Evolutionary conservation across 225 moss, liverwort and hornwort genomes (phyloP), one percentile per base, ranked within the genome.

Genomic region (Marchantia paleacea): DNA sequence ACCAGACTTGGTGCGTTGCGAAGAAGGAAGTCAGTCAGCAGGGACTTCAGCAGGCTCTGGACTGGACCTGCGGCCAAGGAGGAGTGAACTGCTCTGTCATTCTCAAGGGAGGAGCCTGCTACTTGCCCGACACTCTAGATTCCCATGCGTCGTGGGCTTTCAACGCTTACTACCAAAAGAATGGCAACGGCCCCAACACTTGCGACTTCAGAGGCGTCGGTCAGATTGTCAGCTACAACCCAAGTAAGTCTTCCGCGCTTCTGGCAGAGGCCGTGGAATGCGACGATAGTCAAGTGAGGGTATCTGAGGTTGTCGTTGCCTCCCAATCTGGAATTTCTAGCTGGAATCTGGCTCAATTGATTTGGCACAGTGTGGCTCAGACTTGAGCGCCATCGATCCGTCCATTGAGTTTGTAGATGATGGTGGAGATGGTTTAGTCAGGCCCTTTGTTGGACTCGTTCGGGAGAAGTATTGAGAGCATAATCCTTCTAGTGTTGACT

Each of bases 1-100:
- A 89, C 57, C 79, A 82, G 77, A 89, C 89, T 25, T 91, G 89
- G 89, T 91, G 91, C 73, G 86, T 91, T 12, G 89, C 89, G 1
- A 85, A 81, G 77, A 18, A 64, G 11, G 74, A 55, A 3, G 89
- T 86, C 1, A 57, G 79, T 13, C 55, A 52, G 14, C 78, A 76
- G 55, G 83, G 81, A 18, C 55, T 91, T 79, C 82, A 81, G 75
- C 12, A 75, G 13, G 91, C 86, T 12, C 55, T 91, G 74, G 83
- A 89, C 80, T 91, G 85, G 79, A 85, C 91, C 14, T 91, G 91
- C 77, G 77, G 91, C 26, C 30, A 69, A 16, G 91, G 91, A n/a
- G 71, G 29, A 6, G 89, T 85, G 65, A 85, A 91, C 52, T 91
- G 91, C 67, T 54, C 87, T 0, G 71, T 81, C 9, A 91, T 89